Evolutionary conservation across 768 basidiomycete genomes (phyloP).

Genomic region (Lanmaoa rubissima): DNA sequence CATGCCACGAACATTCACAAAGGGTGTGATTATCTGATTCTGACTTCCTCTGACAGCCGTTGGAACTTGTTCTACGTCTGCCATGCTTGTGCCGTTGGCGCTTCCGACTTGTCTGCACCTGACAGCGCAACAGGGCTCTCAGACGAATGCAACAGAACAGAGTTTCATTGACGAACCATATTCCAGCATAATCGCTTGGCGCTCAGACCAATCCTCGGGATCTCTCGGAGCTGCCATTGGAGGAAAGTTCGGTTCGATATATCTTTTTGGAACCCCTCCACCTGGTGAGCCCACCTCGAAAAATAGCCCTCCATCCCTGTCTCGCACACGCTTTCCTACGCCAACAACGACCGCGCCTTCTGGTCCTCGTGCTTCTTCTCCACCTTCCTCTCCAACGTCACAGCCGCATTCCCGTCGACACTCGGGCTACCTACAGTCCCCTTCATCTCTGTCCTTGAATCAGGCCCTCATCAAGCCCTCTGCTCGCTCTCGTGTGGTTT

Average conservation of each 20-base stretch:
- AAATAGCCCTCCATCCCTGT: conserved; percentile 3
- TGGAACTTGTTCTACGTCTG: neutral
- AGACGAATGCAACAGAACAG: conserved; percentile 19
- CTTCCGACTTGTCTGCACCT: conserved; percentile 18
- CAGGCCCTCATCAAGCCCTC: conserved; percentile 50
- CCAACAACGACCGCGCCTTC: conserved; percentile 3
- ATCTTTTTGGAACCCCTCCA: conserved; percentile 27
- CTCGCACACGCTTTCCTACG: conserved; percentile 14
- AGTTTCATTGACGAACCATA: conserved; percentile 24
- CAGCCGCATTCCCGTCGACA: conserved; percentile 25
- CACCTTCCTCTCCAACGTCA: conserved; percentile 22
- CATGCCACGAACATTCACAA: conserved; percentile 1
- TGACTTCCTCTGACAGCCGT: neutral
- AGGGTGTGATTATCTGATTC: neutral
- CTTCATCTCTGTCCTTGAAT: conserved; percentile 36
- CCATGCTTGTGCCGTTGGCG: conserved; percentile 29
- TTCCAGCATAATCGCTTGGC: conserved; percentile 20
- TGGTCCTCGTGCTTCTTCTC: conserved; percentile 12
- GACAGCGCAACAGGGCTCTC: conserved; percentile 5
- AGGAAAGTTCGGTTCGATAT: conserved; percentile 24
- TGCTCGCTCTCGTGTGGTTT: conserved; percentile 62
- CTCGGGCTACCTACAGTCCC: conserved; percentile 33
- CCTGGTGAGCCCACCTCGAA: conserved; percentile 20
- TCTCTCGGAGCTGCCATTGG: conserved; percentile 23
- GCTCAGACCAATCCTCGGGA: conserved; percentile 1